Conservation (phyloP, 2,329 filamentous ascomycete genomes). For the Xylariaceae sp. region DNA sequence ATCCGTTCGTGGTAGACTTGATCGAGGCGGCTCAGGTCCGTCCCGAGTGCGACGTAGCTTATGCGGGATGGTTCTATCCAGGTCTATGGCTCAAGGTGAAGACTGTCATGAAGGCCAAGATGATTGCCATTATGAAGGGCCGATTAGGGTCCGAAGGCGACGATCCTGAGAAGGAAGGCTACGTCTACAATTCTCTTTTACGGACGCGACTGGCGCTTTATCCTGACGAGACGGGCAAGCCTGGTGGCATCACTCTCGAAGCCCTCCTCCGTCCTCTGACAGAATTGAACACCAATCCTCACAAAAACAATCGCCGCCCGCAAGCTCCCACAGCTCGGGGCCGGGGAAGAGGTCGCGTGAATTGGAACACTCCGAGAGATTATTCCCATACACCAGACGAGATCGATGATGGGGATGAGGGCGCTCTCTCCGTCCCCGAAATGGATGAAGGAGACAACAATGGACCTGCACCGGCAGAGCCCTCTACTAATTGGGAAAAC, state of each 20-base stretch:
- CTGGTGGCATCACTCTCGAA: slow-evolving; percentile 22
- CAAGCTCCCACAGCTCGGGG: slow-evolving; percentile 5
- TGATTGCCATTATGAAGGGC: slow-evolving; percentile 61
- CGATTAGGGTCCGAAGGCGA: slow-evolving; percentile 47
- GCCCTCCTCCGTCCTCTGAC: slow-evolving; percentile 28
- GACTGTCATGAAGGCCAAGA: slow-evolving; percentile 83
- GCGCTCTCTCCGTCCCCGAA: slow-evolving; percentile 8
- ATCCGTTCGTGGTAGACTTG: slow-evolving; percentile 66
- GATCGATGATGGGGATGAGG: slow-evolving; percentile 16
- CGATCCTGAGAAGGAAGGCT: slow-evolving; percentile 27
- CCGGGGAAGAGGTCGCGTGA: too few relatives aligned
- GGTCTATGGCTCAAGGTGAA: slow-evolving; percentile 81
- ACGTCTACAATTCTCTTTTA: slow-evolving; percentile 40
- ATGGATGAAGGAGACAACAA: slow-evolving; percentile 8
- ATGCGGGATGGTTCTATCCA: slow-evolving; percentile 80
- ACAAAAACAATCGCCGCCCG: slow-evolving; percentile 14
- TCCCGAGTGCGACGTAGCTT: slow-evolving; percentile 52
- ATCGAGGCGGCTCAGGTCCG: slow-evolving; percentile 61
- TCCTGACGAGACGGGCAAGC: slow-evolving; percentile 25
- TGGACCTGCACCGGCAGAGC: background rate
- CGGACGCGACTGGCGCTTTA: slow-evolving; percentile 26
- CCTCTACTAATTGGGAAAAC: background rate
- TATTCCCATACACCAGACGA: too few relatives aligned
- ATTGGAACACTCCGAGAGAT: too few relatives aligned
- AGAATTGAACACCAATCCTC: slow-evolving; percentile 19